phyloP scores from a whole-genome alignment of 352 stramenopile genomes.

The Phytophthora meadii region DNA sequence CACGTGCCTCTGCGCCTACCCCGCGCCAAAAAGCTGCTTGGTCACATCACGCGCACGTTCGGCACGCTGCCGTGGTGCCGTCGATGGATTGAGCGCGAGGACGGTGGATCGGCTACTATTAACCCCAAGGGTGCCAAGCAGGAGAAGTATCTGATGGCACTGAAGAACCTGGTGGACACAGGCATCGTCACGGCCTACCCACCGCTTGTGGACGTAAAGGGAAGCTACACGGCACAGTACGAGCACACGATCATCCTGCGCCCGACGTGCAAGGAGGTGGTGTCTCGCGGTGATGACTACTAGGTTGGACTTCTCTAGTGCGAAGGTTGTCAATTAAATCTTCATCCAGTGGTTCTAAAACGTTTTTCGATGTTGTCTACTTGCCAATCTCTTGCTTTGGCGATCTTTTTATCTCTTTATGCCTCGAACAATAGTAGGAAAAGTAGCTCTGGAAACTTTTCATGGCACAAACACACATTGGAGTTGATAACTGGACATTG shows the following conservation, averaged over 20 bases:
- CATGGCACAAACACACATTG: too few species aligned
- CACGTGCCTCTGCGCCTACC: slow-evolving; percentile 94
- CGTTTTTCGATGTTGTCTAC: too few species aligned
- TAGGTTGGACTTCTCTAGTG: slow-evolving; percentile 44
- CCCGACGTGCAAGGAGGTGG: slow-evolving; percentile 98
- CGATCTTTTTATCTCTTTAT: too few species aligned
- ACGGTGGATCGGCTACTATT: slow-evolving; percentile 94
- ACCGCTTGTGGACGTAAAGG: slow-evolving; percentile 96
- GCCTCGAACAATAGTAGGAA: too few species aligned
- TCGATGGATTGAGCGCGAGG: slow-evolving; percentile 96
- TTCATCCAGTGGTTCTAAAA: too few species aligned
- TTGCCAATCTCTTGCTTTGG: too few species aligned
- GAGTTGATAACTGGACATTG: too few species aligned
- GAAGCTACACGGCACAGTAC: slow-evolving; percentile 98
- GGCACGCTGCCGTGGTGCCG: slow-evolving; percentile 98
- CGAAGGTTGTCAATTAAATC: too few species aligned
- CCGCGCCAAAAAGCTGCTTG: slow-evolving; percentile 95
- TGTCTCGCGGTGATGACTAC: slow-evolving; percentile 98
- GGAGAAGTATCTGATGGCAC: slow-evolving; percentile 97
- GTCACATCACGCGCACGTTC: slow-evolving; percentile 99
- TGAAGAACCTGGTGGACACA: slow-evolving; percentile 98
- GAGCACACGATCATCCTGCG: slow-evolving; percentile 98
- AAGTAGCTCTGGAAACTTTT: too few species aligned
- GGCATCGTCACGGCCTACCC: slow-evolving; percentile 96
- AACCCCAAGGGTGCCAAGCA: slow-evolving; percentile 96